Evolutionary conservation across 139 green algal species (phyloP).

Genomic region (Coelastrella sp.): DNA sequence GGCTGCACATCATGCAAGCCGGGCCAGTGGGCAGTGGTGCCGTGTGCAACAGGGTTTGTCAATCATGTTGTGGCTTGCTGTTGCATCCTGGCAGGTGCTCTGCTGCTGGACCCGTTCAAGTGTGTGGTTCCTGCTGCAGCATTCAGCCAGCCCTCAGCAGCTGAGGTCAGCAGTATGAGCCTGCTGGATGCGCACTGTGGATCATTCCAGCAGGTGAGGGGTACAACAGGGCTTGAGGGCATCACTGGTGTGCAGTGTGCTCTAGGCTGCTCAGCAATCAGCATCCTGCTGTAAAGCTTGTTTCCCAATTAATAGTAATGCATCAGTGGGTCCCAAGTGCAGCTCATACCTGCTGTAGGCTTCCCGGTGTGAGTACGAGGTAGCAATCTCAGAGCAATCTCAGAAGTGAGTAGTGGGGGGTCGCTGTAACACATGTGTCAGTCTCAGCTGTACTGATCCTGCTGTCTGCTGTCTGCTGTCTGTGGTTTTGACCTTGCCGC

Average conservation of each 20-base stretch:
- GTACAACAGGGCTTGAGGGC: not conserved
- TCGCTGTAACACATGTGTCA: not conserved
- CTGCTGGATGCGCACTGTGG: slow-evolving; percentile 49
- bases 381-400: too few relatives aligned
- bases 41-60: not conserved
- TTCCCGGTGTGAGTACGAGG: too few relatives aligned
- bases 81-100: slow-evolving; percentile 7
- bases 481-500: not conserved
- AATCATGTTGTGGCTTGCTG: not conserved
- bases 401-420: not conserved
- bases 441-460: not conserved
- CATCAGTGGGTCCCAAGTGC: too few relatives aligned
- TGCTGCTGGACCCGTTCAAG: slow-evolving; percentile 46
- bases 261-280: too few relatives aligned
- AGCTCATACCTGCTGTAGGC: too few relatives aligned
- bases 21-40: too few relatives aligned
- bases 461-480: not conserved
- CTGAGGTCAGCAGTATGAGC: slow-evolving; percentile 6
- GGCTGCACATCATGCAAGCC: too few relatives aligned
- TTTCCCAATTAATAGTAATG: too few relatives aligned
- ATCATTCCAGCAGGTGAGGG: slow-evolving; percentile 34
- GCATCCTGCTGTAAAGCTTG: too few relatives aligned
- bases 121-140: slow-evolving; percentile 44
- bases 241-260: too few relatives aligned
- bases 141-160: slow-evolving; percentile 16